Evolutionary conservation across 106 monocot genomes (phyloP), one percentile per base, ranked within the genome.

Genomic region (Dendrobium catenatum): DNA sequence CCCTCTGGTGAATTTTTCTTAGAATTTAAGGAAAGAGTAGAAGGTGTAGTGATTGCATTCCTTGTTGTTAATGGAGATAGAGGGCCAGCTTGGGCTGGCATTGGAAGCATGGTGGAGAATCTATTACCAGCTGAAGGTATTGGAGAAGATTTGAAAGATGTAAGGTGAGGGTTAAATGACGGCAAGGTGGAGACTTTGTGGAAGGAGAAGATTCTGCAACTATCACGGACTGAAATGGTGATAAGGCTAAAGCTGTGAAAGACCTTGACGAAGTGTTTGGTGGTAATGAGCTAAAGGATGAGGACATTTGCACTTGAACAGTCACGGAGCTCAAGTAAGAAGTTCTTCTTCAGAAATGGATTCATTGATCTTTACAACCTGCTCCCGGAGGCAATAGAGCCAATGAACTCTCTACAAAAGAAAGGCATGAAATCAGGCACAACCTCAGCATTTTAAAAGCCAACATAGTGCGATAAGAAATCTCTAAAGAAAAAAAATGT

Each of bases 281-380:
- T 10, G 77, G 44, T 75, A 11, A 75, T 75, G 75, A 16, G 7
- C 31, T 44, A 3, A 40, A 75, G 44, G 43, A 3, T 9, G 77
- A 51, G 31, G 49, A 51, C 9, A 8, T 29, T 73, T 5, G 68
- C 26, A 27, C n/a, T 9, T 37, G 73, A 74, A 37, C 80, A 22
- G 55, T 43, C 26, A n/a, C 24, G 64, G 66, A 49, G 22, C 46
- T 22, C 44, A 20, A 76, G 51, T 68, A 42, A 68, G 77, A 59
- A 68, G 77, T 46, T 77, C 78, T 77, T 48, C 11, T 78, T 37
- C 37, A 24, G 3, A 70, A 68, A 80, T 70, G 80, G 82, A 48
- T 75, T 66, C 64, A 76, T 42, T 17, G 41, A 27, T 77, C 77
- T 76, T 77, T 22, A 43, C 41, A 82, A 58, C 27, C 27, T 68